Conservation (phyloP, 805 yeast species). For the Saccharomycopsis vini region DNA sequence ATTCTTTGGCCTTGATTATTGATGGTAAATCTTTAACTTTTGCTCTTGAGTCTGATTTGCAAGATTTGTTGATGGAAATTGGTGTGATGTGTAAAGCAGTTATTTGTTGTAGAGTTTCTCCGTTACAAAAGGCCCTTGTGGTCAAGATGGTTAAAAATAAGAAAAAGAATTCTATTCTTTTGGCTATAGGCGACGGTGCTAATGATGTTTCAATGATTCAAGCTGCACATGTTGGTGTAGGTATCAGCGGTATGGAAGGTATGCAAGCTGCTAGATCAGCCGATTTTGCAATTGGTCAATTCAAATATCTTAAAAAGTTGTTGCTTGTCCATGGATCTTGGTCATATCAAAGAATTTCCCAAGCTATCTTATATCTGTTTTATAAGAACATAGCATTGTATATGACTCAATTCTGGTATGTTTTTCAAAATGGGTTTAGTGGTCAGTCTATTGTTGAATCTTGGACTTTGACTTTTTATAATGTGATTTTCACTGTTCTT, state of each 20-base stretch:
- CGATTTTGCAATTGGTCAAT: conserved; percentile 94
- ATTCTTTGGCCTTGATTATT: conserved; percentile 79
- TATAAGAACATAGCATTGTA: conserved; percentile 92
- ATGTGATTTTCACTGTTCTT: conserved; percentile 84
- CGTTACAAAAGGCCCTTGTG: conserved; percentile 91
- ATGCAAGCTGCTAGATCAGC: conserved; percentile 99
- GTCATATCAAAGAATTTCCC: conserved; percentile 92
- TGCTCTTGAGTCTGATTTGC: conserved; percentile 77
- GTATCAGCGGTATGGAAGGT: conserved; percentile 98
- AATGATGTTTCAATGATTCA: conserved; percentile 99
- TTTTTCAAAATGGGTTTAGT: conserved; percentile 81
- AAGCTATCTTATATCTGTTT: conserved; percentile 88
- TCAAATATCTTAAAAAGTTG: conserved; percentile 73
- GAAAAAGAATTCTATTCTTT: conserved; percentile 54
- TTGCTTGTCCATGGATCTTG: conserved; percentile 93
- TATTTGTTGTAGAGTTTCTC: conserved; percentile 96
- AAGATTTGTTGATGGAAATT: conserved; percentile 65
- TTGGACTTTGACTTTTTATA: conserved; percentile 95
- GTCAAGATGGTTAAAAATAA: conserved; percentile 88
- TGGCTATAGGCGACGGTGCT: conserved; percentile 99
- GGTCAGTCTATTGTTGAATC: conserved; percentile 96
- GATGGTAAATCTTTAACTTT: conserved; percentile 87
- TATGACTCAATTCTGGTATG: conserved; percentile 98
- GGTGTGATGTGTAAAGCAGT: conserved; percentile 91
- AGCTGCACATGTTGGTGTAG: conserved; percentile 99